Base-by-base conservation (phyloP, 306 rosid genomes). In the Prunus padus region DNA sequence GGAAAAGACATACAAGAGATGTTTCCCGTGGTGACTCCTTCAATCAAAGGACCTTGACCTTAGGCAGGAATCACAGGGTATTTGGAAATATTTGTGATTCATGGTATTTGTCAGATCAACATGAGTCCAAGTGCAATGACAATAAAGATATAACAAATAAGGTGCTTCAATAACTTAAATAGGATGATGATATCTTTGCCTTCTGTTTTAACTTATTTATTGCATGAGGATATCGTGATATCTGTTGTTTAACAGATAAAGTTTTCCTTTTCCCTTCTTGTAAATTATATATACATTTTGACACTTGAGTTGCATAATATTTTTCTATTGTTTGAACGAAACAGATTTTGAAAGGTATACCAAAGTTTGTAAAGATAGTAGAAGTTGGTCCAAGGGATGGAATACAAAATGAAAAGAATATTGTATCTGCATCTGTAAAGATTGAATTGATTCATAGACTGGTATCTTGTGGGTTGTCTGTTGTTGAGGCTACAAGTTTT, bases 371-470 rank as follows among this genome's bases (percentile, higher is more conserved):
- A 62, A 93, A 93, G 86, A 93, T 93, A 71, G 98, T 91, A 71
- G 98, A 91, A 91, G 98, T 91, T 80, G 98, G 98, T 79, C 97
- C 97, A 77, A 93, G 98, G 79, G 98, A 93, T 67, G 98, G 98
- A 74, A 90, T 93, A 15, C 98, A 93, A 75, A 93, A 93, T 81
- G 98, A 93, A 87, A 91, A 89, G 88, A 80, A 85, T 81, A 80
- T 77, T 81, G 93, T 93, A 31, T 86, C 98, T 57, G 81, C 97
- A 8, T 61, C 82, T 77, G 82, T 86, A 61, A 91, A 93, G 92
- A 64, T 93, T 55, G 96, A 91, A 82, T 80, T 93, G 90, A 91
- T 93, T 70, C 84, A 75, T 49, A 91, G 83, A 81, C 83, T 93
- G 67, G 97, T 91, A 67, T 85, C 92, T 42, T 81, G 84, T 63